Evolutionary conservation across 306 rosid species (phyloP).

Genomic region (Cotoneaster glaucophyllus): DNA sequence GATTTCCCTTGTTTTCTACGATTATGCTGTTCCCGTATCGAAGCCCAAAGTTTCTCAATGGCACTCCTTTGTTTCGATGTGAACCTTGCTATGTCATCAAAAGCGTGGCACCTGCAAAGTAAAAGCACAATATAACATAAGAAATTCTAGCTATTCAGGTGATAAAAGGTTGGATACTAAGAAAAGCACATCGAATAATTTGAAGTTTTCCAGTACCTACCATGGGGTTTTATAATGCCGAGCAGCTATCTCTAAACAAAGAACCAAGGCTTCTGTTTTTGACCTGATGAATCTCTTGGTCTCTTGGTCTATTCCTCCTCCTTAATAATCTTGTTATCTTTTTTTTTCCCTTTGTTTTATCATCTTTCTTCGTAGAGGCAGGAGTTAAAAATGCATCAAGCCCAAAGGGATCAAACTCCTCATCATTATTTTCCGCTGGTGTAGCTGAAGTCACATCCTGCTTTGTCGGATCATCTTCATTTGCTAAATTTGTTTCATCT

Average conservation of each 20-base stretch:
- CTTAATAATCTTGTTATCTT: constrained; percentile 39
- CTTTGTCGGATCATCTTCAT: constrained; percentile 29
- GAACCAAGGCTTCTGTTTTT: constrained; percentile 71
- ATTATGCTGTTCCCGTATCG: constrained; percentile 69
- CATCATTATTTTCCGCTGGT: constrained; percentile 25
- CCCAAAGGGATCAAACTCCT: constrained; percentile 83
- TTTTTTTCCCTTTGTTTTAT: constrained; percentile 50
- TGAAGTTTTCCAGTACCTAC: constrained; percentile 21
- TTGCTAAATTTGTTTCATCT: constrained; percentile 21
- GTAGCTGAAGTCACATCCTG: constrained; percentile 9
- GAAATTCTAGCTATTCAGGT: neutral
- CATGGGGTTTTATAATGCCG: constrained; percentile 75
- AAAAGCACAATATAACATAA: neutral
- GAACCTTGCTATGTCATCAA: constrained; percentile 68
- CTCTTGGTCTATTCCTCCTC: constrained; percentile 66
- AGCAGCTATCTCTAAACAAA: constrained; percentile 86
- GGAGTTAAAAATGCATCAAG: constrained; percentile 67
- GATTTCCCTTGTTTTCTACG: constrained; percentile 85
- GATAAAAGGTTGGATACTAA: neutral
- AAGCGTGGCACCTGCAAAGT: constrained; percentile 79
- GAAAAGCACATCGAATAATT: neutral
- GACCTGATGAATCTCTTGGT: constrained; percentile 59
- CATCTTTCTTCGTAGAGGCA: constrained; percentile 49
- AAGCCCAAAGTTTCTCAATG: constrained; percentile 75
- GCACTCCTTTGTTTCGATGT: constrained; percentile 77